Evolutionary conservation across 2,329 filamentous ascomycete genomes (phyloP), one percentile per base, ranked within the genome.

Genomic region (Aspergillus melleus): DNA sequence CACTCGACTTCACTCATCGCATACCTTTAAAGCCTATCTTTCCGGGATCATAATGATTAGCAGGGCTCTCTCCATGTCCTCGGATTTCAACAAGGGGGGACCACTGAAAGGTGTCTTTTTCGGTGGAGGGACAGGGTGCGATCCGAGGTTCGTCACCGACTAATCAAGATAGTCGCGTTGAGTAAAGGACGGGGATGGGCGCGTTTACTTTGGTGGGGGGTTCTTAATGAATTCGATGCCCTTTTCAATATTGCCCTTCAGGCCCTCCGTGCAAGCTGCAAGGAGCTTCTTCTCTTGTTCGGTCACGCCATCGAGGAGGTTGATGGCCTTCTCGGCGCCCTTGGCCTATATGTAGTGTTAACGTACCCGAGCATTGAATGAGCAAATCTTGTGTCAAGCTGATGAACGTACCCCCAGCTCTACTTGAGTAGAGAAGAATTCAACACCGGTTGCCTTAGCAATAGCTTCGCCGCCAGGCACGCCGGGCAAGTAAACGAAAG

Each of bases 401-500:
- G 36, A 42, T 49, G 51, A 24, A 84, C 91, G 82, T 90, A 96
- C 92, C 74, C 95, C 95, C 69, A 99, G 92, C 82, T 96, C 91
- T 68, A 98, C 87, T 62, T 93, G 94, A 57, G 96, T 92, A 60
- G 95, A 96, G 87, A 99, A 99, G 85, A 91, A 99, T 58, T 99
- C 93, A 65, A 86, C 79, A 68, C 92, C 93, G 63, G 89, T 92
- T 73, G 88, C 86, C 84, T 96, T 92, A 64, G 85, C 85, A 70
- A 99, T 89, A 67, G 86, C 91, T 56, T 94, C 90, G 73, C 95
- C 95, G 63, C 94, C 95, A 57, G 90, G 81, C 53, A 99, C 86
- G 78, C 94, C 94, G 53, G 91, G 89, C 39, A 98, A 90, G 84
- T 97, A 97, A 81, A 99, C 89, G 79, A 90, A 99, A 77, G 92